phyloP scores from a whole-genome alignment of 345 rosid genomes.

The Brassica cretica region DNA sequence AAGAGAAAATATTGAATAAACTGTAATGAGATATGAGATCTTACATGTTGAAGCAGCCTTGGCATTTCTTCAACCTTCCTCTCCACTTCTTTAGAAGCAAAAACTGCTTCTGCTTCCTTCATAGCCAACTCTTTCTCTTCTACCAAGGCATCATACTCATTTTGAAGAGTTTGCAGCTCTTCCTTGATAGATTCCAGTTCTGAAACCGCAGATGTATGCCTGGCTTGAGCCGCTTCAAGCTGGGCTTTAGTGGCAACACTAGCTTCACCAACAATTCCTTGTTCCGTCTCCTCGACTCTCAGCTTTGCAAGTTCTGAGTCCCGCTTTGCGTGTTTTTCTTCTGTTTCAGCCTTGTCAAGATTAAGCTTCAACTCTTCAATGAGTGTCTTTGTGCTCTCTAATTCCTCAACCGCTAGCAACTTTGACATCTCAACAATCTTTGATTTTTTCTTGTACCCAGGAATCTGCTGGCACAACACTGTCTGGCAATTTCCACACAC shows the following conservation, averaged over 20 bases:
- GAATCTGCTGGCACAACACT: constrained; percentile 48
- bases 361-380: constrained; percentile 81
- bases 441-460: constrained; percentile 53
- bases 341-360: constrained; percentile 86
- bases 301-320: constrained; percentile 87
- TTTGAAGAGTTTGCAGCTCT: constrained; percentile 56
- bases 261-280: constrained; percentile 81
- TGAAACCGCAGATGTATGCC: constrained; percentile 69
- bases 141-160: constrained; percentile 57
- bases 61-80: constrained; percentile 66
- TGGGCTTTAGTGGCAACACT: constrained; percentile 97
- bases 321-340: constrained; percentile 88
- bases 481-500: no score
- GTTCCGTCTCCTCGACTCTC: constrained; percentile 88
- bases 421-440: constrained; percentile 69
- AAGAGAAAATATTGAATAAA: no score
- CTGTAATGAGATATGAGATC: no score
- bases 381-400: constrained; percentile 76
- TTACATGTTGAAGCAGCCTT: no score
- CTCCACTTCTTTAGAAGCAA: constrained; percentile 79
- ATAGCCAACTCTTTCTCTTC: constrained; percentile 59
- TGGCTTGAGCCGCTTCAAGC: constrained; percentile 84
- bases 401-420: constrained; percentile 57
- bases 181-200: constrained; percentile 72
- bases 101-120: constrained; percentile 69